These are phyloP conservation scores for Pyrenophora tritici-repentis DNA, from an alignment of 2,329 filamentous ascomycete species.

Conservation along the genomic window DNA sequence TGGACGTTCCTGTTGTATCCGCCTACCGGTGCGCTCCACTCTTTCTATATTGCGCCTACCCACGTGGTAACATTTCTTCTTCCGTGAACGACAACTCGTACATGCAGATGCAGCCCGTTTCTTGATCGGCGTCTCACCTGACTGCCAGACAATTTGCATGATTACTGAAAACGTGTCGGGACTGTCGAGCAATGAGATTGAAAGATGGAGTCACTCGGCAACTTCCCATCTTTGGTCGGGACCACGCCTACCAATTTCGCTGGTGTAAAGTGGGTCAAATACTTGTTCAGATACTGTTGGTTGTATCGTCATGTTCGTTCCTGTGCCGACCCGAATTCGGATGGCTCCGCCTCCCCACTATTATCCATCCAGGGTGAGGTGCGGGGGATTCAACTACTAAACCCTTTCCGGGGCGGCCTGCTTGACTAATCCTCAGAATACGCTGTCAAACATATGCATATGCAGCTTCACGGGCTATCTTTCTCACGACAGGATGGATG, in stretches of 20 bases:
- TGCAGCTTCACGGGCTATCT: not conserved
- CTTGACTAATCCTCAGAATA: not conserved
- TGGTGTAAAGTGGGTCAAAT: not conserved
- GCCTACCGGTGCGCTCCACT: not conserved
- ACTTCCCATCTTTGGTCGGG: not conserved
- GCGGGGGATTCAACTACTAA: slow-evolving; percentile 1
- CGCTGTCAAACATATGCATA: not conserved
- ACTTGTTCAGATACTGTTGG: slow-evolving; percentile 3
- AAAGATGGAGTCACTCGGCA: not conserved
- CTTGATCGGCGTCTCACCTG: not conserved
- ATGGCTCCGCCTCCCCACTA: slow-evolving; percentile 1
- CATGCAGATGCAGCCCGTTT: slow-evolving; percentile 4
- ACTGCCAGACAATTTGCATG: slow-evolving; percentile 6
- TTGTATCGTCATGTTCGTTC: not conserved
- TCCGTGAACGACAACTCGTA: slow-evolving; percentile 2
- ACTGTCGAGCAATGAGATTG: no score
- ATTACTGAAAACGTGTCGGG: not conserved
- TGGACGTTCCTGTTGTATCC: not conserved
- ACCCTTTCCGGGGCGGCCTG: slow-evolving; percentile 2
- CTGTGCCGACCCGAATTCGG: slow-evolving; percentile 4
- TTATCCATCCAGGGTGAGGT: not conserved
- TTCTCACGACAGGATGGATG: not conserved
- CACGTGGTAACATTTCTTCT: slow-evolving; percentile 6
- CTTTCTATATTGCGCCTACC: not conserved
- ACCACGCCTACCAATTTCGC: no score